These are phyloP conservation scores for Rubroshorea leprosula DNA, from an alignment of 345 rosid species.

Conservation along the genomic window DNA sequence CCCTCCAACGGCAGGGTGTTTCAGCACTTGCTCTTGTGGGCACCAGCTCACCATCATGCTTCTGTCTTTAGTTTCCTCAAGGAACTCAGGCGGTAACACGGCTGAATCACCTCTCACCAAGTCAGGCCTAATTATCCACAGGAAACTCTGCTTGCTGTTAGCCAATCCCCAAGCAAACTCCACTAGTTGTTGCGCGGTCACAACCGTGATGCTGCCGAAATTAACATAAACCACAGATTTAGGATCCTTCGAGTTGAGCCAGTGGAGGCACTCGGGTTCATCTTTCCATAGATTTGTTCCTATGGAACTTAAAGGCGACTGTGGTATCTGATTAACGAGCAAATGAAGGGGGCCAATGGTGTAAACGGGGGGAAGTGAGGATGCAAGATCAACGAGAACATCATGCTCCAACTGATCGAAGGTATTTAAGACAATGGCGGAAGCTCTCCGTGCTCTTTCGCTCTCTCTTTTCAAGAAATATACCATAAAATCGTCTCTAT, in stretches of 20 bases:
- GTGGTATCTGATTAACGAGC: slow-evolving; percentile 12
- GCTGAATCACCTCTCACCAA: slow-evolving; percentile 13
- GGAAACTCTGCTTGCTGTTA: slow-evolving; percentile 14
- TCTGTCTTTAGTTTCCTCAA: slow-evolving; percentile 10
- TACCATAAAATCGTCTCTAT: slow-evolving; percentile 31
- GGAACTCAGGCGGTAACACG: slow-evolving; percentile 16
- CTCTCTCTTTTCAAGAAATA: slow-evolving; percentile 14
- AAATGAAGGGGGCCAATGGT: slow-evolving; percentile 23
- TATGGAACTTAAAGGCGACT: not conserved
- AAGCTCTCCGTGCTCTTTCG: slow-evolving; percentile 27
- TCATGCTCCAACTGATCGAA: slow-evolving; percentile 16
- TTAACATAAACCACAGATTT: slow-evolving; percentile 23
- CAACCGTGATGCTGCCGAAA: slow-evolving; percentile 21
- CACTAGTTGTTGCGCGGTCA: slow-evolving; percentile 15
- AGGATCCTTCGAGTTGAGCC: slow-evolving; percentile 18
- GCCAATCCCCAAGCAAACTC: slow-evolving; percentile 34
- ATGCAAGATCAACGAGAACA: slow-evolving; percentile 14
- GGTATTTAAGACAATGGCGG: slow-evolving; percentile 8
- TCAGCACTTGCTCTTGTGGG: slow-evolving; percentile 19
- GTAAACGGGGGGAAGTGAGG: slow-evolving; percentile 3
- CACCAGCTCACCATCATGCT: slow-evolving; percentile 24
- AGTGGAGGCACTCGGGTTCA: slow-evolving; percentile 16
- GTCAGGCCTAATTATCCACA: slow-evolving; percentile 30
- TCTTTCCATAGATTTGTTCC: slow-evolving; percentile 25
- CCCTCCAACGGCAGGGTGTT: slow-evolving; percentile 19